Evolutionary conservation across 2,329 filamentous ascomycete genomes (phyloP), one percentile per base, ranked within the genome.

Genomic region (Ilyonectria destructans): DNA sequence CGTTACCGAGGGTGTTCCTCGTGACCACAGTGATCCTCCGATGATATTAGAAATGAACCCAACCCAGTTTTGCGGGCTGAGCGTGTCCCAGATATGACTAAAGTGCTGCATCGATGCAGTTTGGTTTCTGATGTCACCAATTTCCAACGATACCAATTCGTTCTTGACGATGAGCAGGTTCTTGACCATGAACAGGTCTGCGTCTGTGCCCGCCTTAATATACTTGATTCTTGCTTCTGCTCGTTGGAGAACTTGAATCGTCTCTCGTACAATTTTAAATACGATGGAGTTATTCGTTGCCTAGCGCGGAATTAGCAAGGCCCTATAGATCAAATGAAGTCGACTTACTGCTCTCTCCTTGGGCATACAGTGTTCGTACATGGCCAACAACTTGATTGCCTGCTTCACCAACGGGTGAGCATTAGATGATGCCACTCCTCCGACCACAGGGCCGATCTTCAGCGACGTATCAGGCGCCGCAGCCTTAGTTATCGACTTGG

Each of bases 91-190:
- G 46, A 92, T 91, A 69, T 88, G 88, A 17, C 85, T 82, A 74
- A 92, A 91, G 74, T 92, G 89, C 73, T 91, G 88, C 83, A 89
- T 86, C 6, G 80, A 79, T 29, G 73, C 67, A 13, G 77, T 68
- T 51, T 87, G 84, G 62, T 86, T 87, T 67, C 89, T 84, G 17
- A 90, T 86, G 71, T 91, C 89, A 58, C 89, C 95, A 72, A 99
- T 98, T 82, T 99, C 96, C 69, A 99, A 95, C 10, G 95, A 95
- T 29, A 99, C 91, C 58, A 99, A 93, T 79, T 98, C 94, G 78
- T 98, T 97, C 81, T 98, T 98, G 58, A 99, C 89, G 57, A 98
- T 92, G 57, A 99, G 91, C 2, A 99, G 88, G 79, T 99, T 97
- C 75, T 96, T 96, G 75, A 99, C 92, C 77, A 98, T 91, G 82